phyloP scores from a whole-genome alignment of 108 stramenopile genomes.

The Epithemia pelagica region DNA sequence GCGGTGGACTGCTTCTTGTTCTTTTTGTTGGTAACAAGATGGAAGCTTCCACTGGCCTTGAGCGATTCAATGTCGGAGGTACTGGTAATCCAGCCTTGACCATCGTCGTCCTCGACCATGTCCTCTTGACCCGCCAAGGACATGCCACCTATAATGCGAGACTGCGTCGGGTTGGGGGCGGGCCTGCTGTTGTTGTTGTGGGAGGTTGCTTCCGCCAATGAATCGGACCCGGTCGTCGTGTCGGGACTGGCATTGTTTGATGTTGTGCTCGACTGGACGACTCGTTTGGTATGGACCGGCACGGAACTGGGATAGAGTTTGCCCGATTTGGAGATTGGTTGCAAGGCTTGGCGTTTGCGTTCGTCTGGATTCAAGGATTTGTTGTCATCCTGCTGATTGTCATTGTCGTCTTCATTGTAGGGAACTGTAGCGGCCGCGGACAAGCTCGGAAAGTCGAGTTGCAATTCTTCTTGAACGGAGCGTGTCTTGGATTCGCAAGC shows the following conservation, averaged over 20 bases:
- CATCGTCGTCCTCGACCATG: constrained; percentile 68
- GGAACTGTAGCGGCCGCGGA: constrained; percentile 55
- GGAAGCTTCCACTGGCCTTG: constrained; percentile 22
- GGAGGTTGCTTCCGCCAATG: background rate
- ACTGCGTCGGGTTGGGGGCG: constrained; percentile 22
- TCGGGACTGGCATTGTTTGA: background rate
- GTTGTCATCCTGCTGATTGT: constrained; percentile 11
- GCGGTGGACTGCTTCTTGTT: constrained; percentile 8
- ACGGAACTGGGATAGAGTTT: constrained; percentile 1
- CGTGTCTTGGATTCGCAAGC: background rate
- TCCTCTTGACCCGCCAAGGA: constrained; percentile 42
- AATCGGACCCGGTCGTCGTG: background rate
- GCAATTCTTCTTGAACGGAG: constrained; percentile 30
- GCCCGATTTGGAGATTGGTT: constrained; percentile 65
- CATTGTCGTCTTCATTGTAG: constrained; percentile 58
- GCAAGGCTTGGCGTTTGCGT: constrained; percentile 44
- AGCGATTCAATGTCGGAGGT: constrained; percentile 52
- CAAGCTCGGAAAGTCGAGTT: constrained; percentile 71
- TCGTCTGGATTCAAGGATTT: constrained; percentile 30
- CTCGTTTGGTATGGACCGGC: background rate
- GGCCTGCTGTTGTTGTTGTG: constrained; percentile 4
- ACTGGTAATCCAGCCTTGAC: constrained; percentile 85
- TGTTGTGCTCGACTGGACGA: no score
- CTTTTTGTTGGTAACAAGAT: constrained; percentile 6
- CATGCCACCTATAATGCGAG: constrained; percentile 52